phyloP scores from a whole-genome alignment of 2,329 filamentous ascomycete species.

The Botrytis deweyae region DNA sequence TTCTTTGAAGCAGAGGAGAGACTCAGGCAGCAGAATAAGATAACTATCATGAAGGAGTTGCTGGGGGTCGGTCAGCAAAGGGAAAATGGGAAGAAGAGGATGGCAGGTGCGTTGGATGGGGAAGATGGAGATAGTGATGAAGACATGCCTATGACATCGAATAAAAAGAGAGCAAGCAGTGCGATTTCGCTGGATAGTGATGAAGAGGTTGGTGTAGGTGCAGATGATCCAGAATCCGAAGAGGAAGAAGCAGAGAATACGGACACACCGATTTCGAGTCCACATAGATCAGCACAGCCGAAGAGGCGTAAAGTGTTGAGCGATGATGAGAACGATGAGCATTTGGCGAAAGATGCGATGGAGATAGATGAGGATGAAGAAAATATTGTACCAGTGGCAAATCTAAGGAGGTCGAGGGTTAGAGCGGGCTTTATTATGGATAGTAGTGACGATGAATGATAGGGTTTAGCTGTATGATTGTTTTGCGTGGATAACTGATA shows the following conservation, averaged over 20 bases:
- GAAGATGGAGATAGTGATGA: conserved; percentile 38
- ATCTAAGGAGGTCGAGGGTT: conserved; percentile 40
- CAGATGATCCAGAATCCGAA: conserved; percentile 27
- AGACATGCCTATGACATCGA: conserved; percentile 23
- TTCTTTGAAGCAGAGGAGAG: conserved; percentile 79
- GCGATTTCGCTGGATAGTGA: conserved; percentile 35
- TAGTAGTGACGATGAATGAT: conserved; percentile 52
- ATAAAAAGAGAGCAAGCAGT: conserved; percentile 24
- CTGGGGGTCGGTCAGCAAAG: conserved; percentile 30
- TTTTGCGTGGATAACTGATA: conserved; percentile 8
- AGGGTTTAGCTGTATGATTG: neutral
- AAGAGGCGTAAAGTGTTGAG: conserved; percentile 43
- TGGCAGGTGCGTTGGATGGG: conserved; percentile 23
- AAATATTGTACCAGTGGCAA: conserved; percentile 42
- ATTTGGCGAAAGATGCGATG: conserved; percentile 24
- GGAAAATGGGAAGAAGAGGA: conserved; percentile 28
- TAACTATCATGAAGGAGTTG: conserved; percentile 36
- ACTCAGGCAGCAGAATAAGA: conserved; percentile 53
- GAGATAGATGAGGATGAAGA: conserved; percentile 44
- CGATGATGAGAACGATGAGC: conserved; percentile 35
- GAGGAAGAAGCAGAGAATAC: conserved; percentile 41
- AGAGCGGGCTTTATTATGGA: conserved; percentile 58
- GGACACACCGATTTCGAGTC: conserved; percentile 45
- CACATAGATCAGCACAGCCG: conserved; percentile 38
- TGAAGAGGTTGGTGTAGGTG: conserved; percentile 28